A percentile compares a stretch with the other conserved stretches of the same genome.
Conservation (phyloP, 768 basidiomycete species). For the Leucosporidium scottii region DNA sequence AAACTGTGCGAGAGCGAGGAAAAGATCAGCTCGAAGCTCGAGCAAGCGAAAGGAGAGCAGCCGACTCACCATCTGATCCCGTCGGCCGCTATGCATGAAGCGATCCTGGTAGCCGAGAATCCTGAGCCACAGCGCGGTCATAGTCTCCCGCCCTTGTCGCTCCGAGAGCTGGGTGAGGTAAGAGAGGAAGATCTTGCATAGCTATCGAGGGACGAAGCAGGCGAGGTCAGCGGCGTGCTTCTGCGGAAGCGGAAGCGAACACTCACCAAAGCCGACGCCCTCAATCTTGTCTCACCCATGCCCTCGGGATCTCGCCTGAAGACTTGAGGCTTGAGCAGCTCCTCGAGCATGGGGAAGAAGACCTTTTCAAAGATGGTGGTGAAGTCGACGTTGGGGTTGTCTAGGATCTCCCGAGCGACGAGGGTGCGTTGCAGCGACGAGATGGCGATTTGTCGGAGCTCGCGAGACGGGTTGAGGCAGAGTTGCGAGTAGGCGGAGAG, state of each 20-base stretch:
- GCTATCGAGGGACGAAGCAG: background rate
- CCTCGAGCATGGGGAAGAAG: conserved; percentile 84
- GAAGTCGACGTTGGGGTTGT: conserved; percentile 57
- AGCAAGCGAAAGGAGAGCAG: background rate
- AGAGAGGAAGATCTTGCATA: conserved; percentile 90
- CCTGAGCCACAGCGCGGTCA: conserved; percentile 76
- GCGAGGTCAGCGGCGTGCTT: too few species aligned
- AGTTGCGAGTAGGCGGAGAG: conserved; percentile 68
- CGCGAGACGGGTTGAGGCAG: conserved; percentile 72
- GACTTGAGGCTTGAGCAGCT: conserved; percentile 75
- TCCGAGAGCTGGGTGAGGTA: conserved; percentile 46
- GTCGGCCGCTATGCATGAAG: conserved; percentile 75
- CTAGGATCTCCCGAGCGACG: conserved; percentile 63
- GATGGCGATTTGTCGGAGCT: conserved; percentile 74
- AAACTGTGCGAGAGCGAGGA: conserved; percentile 58
- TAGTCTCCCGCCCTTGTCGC: conserved; percentile 45
- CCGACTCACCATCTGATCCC: conserved; percentile 72
- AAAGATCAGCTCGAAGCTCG: background rate
- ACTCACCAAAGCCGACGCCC: conserved; percentile 63
- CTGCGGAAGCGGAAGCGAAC: conserved; percentile 40
- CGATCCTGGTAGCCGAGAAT: conserved; percentile 82
- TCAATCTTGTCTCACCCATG: conserved; percentile 81
- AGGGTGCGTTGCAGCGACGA: conserved; percentile 74
- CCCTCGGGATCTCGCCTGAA: conserved; percentile 68
- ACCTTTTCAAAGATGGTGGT: conserved; percentile 81